Evolutionary conservation across 2,329 filamentous ascomycete species (phyloP), one percentile per base, ranked within the genome.

Genomic region (Cladophialophora yegresii): DNA sequence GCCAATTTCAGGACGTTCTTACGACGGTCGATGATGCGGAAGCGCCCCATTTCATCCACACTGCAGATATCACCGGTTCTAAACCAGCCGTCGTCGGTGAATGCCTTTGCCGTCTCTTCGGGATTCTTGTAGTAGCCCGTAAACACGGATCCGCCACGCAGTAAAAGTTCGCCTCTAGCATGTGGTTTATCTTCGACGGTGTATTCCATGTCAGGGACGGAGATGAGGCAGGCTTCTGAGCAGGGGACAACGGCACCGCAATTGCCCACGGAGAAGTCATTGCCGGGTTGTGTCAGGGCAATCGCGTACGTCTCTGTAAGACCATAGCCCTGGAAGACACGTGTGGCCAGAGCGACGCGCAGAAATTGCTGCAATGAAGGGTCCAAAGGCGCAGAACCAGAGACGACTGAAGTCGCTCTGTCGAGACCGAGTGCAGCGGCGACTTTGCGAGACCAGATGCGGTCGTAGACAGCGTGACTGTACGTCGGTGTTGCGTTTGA

Each of bases 1-100:
- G 93, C 89, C 62, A 99, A 86, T 84, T 99, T 99, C 75, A 99
- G 87, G n/a, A 99, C 91, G 79, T 98, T 98, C 89, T 99, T 99
- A 80, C 92, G 89, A 72, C 95, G 92, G 78, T 99, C 95, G 72
- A 99, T 89, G 77, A 99, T 96, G 78, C 86, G 88, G 82, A 98
- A 89, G 66, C 93, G 91, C 67, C 95, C 95, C 74, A 90, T 78
- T 70, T 87, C 87, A 77, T 99, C 95, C 26, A 99, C 83, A 69
- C 88, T 85, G 73, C 87, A 91, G 70, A 99, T 93, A 73, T 99
- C 95, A 61, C 95, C 95, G 0, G 92, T 97, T 76, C 90, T 90
- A 85, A 99, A 98, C 95, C 95, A 99, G 67, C 95, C 95, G 69
- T 97, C 92, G 33, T 88, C 81, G 8, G 93, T 91, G 53, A 98